Base-by-base conservation (phyloP, 129 eudicot species). In the Flaveria linearis region DNA sequence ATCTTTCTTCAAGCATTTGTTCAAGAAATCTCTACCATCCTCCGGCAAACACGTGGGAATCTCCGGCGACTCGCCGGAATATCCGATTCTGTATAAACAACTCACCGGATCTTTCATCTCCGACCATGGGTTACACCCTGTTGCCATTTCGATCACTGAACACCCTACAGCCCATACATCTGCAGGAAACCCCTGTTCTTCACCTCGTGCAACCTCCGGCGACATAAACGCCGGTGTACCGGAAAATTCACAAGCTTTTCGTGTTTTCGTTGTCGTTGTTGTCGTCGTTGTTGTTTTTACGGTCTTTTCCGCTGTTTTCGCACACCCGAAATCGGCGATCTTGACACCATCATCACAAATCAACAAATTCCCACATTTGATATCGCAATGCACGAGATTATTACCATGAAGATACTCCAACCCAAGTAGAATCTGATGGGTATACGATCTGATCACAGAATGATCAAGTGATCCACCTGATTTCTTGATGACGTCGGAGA, bases 171-270 rank as follows among this genome's bases (percentile, higher is more conserved):
- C 92, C 98, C 98, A 93, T 4, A 93, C 79, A 74, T 93, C 98
- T 39, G 96, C 95, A 8, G 90, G 70, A 72, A 82, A 90, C 45
- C 92, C 84, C 62, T 90, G 98, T 56, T 86, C 89, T 74, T 90
- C 95, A 7, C 95, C 98, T 2, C 98, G 74, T 0, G 98, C 98
- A 22, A 86, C 98, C 39, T 93, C 98, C 26, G 98, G 96, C 16
- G 98, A 82, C 96, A 90, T 93, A 58, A 88, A 93, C 57, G 81
- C 84, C 75, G 98, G 98, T 74, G 98, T 93, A 56, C 98, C 98
- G 73, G 91, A 72, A 74, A 84, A 69, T 20, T 10, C 70, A 49
- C 58, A 33, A 43, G 68, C 41, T 36, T 36, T 36, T 36, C 36
- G 0, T 30, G 36, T 30, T 30, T 30, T 30, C 36, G 0, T 30